Evolutionary conservation across 768 basidiomycete species (phyloP).

Genomic region (Austroboletus eburneus): DNA sequence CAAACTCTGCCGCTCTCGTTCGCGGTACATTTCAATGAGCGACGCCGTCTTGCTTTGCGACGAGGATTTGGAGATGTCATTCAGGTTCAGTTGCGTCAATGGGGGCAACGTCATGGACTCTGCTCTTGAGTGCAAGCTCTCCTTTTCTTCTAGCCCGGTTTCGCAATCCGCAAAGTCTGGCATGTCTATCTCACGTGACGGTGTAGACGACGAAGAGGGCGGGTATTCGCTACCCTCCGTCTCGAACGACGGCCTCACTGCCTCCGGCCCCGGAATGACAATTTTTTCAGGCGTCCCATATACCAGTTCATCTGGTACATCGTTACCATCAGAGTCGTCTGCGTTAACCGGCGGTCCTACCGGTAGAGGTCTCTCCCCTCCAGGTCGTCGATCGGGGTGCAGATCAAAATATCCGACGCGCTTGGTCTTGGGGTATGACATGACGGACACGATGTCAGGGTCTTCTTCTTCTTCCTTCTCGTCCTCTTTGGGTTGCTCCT

Average conservation of each 20-base stretch:
- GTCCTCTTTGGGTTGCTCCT: slow-evolving; percentile 43
- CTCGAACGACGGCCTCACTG: slow-evolving; percentile 31
- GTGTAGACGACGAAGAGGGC: slow-evolving; percentile 28
- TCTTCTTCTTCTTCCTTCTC: slow-evolving; percentile 35
- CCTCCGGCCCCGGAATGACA: slow-evolving; percentile 16
- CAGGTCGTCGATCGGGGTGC: slow-evolving; percentile 65
- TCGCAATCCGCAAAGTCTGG: slow-evolving; percentile 27
- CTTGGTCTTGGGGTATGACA: slow-evolving; percentile 31
- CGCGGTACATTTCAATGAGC: slow-evolving; percentile 83
- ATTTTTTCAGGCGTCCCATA: slow-evolving; percentile 25
- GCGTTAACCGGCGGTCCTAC: slow-evolving; percentile 26
- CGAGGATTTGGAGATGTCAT: slow-evolving; percentile 15
- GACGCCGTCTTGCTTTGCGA: slow-evolving; percentile 62
- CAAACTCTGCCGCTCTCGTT: slow-evolving; percentile 49
- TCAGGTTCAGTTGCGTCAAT: neutral
- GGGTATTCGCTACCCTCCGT: slow-evolving; percentile 32
- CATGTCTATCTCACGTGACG: slow-evolving; percentile 27
- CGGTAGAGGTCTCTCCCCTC: slow-evolving; percentile 11
- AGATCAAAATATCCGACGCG: slow-evolving; percentile 74
- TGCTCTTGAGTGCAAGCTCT: slow-evolving; percentile 21
- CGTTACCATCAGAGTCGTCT: slow-evolving; percentile 34
- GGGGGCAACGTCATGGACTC: slow-evolving; percentile 30
- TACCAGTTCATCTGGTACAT: slow-evolving; percentile 32
- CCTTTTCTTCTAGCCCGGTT: slow-evolving; percentile 19
- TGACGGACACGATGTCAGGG: slow-evolving; percentile 42